Base-by-base conservation (phyloP, 1,139 yeast species). In the Saccharomyces uvarum region DNA sequence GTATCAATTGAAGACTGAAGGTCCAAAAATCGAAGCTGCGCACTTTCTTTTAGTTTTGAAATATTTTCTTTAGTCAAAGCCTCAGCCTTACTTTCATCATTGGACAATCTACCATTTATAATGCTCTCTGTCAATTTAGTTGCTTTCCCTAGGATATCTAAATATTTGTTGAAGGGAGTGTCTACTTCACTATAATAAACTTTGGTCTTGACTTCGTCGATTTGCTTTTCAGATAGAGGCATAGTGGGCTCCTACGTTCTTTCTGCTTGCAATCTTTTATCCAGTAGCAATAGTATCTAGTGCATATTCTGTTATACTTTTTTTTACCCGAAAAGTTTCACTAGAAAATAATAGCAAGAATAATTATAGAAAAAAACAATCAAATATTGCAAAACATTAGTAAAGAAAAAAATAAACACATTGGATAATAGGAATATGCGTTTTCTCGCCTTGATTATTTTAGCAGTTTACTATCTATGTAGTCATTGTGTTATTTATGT, bases 161-260 rank as follows among this genome's bases (percentile, higher is more conserved):
- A n/a, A 47, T 64, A 65, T 47, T 57, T 62, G 44, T 59, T 61
- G 49, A 60, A 64, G 2, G 64, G 56, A n/a, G 54, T 38, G 48
- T 65, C 67, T 9, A 59, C 56, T 44, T 65, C 69, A 52, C 64
- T 61, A 49, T 59, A 64, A 9, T 53, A 54, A 1, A 65, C 68
- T 49, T 64, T 65, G n/a, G 54, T 56, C 31, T 61, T 59, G 21
- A 64, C 63, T 48, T 61, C 59, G 27, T 57, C 59, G 5, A 53
- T 54, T 44, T 61, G 60, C 8, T 51, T 27, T 8, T 57, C 50
- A 26, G 52, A 54, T 16, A 59, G 51, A 2, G 61, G 47, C 64
- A 62, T 62, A 16, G 8, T 47, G n/a, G 38, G 31, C 4, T 29
- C 28, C 26, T 24, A 24, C 9, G 21, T 28, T 26, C 11, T 21